Conservation (phyloP, 2,329 filamentous ascomycete genomes). For the Stromatinia cepivora region DNA sequence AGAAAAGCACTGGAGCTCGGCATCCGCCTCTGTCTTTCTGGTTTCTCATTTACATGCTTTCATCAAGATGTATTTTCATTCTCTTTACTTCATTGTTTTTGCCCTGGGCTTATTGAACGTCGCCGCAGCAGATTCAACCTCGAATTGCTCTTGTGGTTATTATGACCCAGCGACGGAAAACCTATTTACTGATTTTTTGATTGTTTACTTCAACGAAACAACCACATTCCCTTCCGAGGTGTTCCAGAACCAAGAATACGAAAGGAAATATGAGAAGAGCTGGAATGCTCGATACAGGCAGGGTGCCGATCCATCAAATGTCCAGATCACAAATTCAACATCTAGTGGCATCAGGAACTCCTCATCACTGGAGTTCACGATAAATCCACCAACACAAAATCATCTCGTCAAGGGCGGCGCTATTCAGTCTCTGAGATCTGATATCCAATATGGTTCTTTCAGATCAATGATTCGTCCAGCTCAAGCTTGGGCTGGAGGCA, state of each 20-base stretch:
- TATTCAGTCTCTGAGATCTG: constrained; percentile 46
- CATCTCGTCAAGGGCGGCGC: constrained; percentile 46
- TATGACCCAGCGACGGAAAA: constrained; percentile 44
- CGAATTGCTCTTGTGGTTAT: constrained; percentile 48
- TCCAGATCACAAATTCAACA: constrained; percentile 13
- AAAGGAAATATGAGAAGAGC: constrained; percentile 48
- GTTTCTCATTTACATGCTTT: not conserved
- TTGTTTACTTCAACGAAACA: constrained; percentile 54
- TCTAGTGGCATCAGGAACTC: not conserved
- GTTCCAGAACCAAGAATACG: constrained; percentile 45
- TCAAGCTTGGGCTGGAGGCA: constrained; percentile 42
- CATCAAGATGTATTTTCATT: not conserved
- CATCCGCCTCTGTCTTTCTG: not conserved
- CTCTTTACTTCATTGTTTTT: not conserved
- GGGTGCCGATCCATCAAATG: constrained; percentile 45
- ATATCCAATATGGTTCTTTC: constrained; percentile 52
- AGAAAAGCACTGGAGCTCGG: not conserved
- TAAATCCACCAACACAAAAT: constrained; percentile 21
- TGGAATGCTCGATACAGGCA: constrained; percentile 49
- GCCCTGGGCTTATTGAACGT: not conserved
- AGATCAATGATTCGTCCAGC: constrained; percentile 46
- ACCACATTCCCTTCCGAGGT: constrained; percentile 36
- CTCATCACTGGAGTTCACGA: constrained; percentile 13
- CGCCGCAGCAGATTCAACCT: constrained; percentile 28
- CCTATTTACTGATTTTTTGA: constrained; percentile 50